Evolutionary conservation across 2,329 filamentous ascomycete genomes (phyloP).

Genomic region (Ophiobolus disseminans): DNA sequence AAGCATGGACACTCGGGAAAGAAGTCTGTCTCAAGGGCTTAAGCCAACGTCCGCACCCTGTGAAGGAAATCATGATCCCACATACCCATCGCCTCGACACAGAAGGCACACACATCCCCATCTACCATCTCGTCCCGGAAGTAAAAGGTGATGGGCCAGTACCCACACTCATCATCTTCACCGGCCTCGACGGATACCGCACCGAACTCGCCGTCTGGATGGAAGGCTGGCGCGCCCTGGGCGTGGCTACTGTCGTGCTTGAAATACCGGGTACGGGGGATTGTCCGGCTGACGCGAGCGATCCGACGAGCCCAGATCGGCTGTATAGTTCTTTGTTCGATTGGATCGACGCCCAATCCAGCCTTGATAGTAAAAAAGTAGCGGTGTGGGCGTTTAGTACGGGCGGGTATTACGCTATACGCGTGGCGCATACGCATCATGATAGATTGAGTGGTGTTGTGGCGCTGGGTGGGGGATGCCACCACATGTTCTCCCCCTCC

Average conservation of each 20-base stretch:
- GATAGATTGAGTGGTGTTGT: slow-evolving; percentile 60
- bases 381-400: slow-evolving; percentile 65
- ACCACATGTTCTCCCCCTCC: slow-evolving; percentile 62
- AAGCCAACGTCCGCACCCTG: slow-evolving; percentile 56
- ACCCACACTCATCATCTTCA: slow-evolving; percentile 64
- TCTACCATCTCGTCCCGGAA: slow-evolving; percentile 69
- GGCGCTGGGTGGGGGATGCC: slow-evolving; percentile 62
- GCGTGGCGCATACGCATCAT: slow-evolving; percentile 64
- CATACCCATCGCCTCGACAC: slow-evolving; percentile 59
- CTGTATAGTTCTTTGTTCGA: slow-evolving; percentile 62
- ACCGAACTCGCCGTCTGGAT: slow-evolving; percentile 63
- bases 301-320: slow-evolving; percentile 60
- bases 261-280: slow-evolving; percentile 67
- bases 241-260: slow-evolving; percentile 59
- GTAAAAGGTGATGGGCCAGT: slow-evolving; percentile 53
- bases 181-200: slow-evolving; percentile 65
- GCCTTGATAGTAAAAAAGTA: slow-evolving; percentile 57
- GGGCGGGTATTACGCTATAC: slow-evolving; percentile 65
- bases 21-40: slow-evolving; percentile 65
- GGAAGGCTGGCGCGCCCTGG: slow-evolving; percentile 58
- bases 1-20: slow-evolving; percentile 72
- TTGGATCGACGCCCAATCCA: slow-evolving; percentile 58
- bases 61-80: slow-evolving; percentile 68
- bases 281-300: slow-evolving; percentile 57
- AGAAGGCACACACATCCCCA: slow-evolving; percentile 66